phyloP scores from a whole-genome alignment of 805 yeast species.

The Ogataea philodendri region DNA sequence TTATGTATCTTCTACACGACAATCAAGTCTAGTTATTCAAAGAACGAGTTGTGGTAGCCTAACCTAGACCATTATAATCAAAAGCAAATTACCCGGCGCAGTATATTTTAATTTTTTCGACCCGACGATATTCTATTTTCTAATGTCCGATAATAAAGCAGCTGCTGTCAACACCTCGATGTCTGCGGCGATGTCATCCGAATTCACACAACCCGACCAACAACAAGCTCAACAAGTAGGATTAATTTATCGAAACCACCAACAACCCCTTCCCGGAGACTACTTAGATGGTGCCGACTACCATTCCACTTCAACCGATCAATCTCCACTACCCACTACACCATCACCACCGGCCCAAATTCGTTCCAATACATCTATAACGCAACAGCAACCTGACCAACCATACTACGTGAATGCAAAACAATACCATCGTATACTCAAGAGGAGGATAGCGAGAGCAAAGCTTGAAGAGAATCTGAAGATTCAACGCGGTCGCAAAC shows the following conservation, averaged over 20 bases:
- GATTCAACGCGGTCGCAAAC: slow-evolving; percentile 86
- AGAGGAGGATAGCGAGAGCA: slow-evolving; percentile 91
- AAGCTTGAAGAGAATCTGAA: slow-evolving; percentile 84
- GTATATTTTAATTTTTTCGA: slow-evolving; percentile 6
- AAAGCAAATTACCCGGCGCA: slow-evolving; percentile 8
- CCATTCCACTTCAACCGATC: slow-evolving; percentile 23
- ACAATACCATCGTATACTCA: slow-evolving; percentile 91
- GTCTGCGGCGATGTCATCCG: slow-evolving; percentile 19
- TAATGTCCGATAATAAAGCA: slow-evolving; percentile 13
- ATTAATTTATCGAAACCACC: slow-evolving; percentile 16
- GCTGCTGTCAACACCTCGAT: slow-evolving; percentile 12
- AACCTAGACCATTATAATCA: no score
- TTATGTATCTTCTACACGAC: no score
- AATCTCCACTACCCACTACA: slow-evolving; percentile 21
- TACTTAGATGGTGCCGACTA: slow-evolving; percentile 22
- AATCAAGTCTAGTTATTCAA: no score
- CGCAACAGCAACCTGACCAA: slow-evolving; percentile 52
- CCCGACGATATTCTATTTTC: slow-evolving; percentile 10
- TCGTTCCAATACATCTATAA: slow-evolving; percentile 11
- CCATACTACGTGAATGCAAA: slow-evolving; percentile 98
- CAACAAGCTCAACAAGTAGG: slow-evolving; percentile 16
- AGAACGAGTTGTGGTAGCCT: no score
- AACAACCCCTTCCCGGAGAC: slow-evolving; percentile 17
- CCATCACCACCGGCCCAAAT: slow-evolving; percentile 22
- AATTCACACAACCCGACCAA: slow-evolving; percentile 18